Evolutionary conservation across 2,329 filamentous ascomycete genomes (phyloP), one percentile per base, ranked within the genome.

Genomic region (Rosellinia necatrix): DNA sequence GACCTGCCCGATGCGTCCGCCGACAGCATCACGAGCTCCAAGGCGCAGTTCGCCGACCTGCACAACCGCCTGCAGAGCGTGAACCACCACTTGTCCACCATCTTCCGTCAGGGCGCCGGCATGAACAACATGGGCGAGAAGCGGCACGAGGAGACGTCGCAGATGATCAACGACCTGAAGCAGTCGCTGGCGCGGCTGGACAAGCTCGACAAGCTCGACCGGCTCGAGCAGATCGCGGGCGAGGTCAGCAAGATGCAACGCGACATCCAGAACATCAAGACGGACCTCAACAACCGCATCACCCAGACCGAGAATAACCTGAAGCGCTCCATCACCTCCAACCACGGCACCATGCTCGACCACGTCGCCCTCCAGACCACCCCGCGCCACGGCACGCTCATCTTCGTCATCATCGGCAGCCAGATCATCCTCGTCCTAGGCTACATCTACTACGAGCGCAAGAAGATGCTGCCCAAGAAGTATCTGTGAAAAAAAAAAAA

Each of bases 391-490:
- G 74, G 75, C 15, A 76, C 72, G 61, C 72, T 86, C 64, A 82
- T 96, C 62, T 81, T 88, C 66, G 76, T 92, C 57, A 81, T 96
- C 56, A 78, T 96, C 53, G 86, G 82, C 15, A 85, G 90, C 61
- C 92, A 97, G 75, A 69, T 90, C 44, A 70, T 91, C 63, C 77
- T 96, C 27, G 84, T 84, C 0, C 84, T 74, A 2, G 82, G 80
- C 1, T 96, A 92, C 70, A 72, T 91, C 32, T 70, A 87, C 56
- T 96, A 96, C 76, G 96, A 96, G 82, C 83, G 86, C 66, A 86
- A 88, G 69, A 84, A 88, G 74, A 85, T 80, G 61, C 84, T 86
- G 72, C 91, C 91, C n/a, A 96, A 96, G 81, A 97, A 97, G 77
- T 97, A 92, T 73, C 76, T 96, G 70, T 96, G 44, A 40, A 37